Percentiles rank a stretch among this genome's conserved stretches.
These are phyloP conservation scores for Penicillium sp. DNA, from an alignment of 2,329 filamentous ascomycete genomes.

Conservation along the genomic window DNA sequence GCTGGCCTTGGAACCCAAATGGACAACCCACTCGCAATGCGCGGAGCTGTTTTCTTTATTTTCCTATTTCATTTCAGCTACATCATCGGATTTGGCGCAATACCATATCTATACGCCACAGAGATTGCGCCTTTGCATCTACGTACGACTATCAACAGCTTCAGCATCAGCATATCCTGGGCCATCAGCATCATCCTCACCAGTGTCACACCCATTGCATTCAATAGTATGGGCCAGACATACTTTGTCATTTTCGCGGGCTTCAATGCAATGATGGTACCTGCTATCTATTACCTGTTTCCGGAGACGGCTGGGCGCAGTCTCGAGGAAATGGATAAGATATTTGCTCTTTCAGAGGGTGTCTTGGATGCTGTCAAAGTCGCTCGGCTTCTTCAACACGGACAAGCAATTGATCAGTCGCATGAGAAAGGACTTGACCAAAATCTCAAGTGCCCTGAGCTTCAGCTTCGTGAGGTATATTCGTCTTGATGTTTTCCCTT, in stretches of 20 bases:
- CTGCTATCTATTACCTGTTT: constrained; percentile 19
- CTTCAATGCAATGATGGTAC: constrained; percentile 19
- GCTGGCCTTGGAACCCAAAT: constrained; percentile 18
- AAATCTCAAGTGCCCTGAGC: constrained; percentile 1
- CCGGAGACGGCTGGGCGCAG: constrained; percentile 24
- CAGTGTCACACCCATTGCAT: constrained; percentile 23
- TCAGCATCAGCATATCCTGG: constrained; percentile 25
- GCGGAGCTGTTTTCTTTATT: constrained; percentile 22
- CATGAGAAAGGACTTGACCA: constrained; percentile 1
- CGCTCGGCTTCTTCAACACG: constrained; percentile 13
- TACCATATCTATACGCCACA: constrained; percentile 24
- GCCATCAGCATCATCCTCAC: constrained; percentile 21
- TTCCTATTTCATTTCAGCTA: constrained; percentile 26
- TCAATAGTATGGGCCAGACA: constrained; percentile 19
- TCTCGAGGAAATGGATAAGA: constrained; percentile 24
- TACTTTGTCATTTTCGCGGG: constrained; percentile 22
- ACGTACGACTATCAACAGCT: constrained; percentile 24
- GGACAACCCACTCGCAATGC: constrained; percentile 13
- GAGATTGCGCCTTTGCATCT: constrained; percentile 23
- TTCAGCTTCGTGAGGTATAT: constrained; percentile 6
- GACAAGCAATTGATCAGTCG: background rate
- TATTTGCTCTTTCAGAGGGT: constrained; percentile 15
- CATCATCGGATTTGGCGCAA: constrained; percentile 23
- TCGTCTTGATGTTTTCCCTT: background rate
- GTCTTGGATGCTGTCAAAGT: constrained; percentile 15